Conservation (phyloP, 1,139 yeast species). For the Sugiyamaella neomexicana region DNA sequence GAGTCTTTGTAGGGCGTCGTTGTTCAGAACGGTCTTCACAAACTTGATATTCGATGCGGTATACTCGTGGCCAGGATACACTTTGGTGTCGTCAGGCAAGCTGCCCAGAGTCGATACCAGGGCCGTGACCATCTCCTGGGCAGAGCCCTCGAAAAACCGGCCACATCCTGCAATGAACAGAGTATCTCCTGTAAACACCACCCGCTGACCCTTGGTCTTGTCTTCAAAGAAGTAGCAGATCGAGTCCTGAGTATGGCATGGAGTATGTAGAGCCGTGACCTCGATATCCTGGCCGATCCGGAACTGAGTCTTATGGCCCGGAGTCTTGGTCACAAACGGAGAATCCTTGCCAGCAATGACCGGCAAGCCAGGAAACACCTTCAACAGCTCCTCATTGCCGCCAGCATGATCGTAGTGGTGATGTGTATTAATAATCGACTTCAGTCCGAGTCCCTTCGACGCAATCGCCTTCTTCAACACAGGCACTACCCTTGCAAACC, state of each 20-base stretch:
- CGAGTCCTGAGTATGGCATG: constrained; percentile 96
- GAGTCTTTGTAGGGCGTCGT: constrained; percentile 56
- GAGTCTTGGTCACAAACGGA: constrained; percentile 66
- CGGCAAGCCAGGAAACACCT: constrained; percentile 54
- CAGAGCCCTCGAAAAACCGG: constrained; percentile 89
- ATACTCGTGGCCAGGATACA: constrained; percentile 94
- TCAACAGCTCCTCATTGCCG: constrained; percentile 60
- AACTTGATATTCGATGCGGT: constrained; percentile 79
- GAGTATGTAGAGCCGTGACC: constrained; percentile 88
- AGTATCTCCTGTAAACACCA: constrained; percentile 94
- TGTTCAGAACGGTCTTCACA: constrained; percentile 61
- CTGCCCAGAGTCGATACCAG: constrained; percentile 57
- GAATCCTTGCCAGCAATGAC: constrained; percentile 87
- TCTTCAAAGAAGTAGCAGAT: constrained; percentile 82
- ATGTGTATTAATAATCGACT: constrained; percentile 88
- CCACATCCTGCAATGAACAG: constrained; percentile 95
- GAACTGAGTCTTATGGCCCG: constrained; percentile 54
- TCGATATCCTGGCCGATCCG: constrained; percentile 57
- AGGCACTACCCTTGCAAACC: constrained; percentile 37
- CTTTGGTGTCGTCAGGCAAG: constrained; percentile 68
- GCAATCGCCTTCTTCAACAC: constrained; percentile 43
- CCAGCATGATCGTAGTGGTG: constrained; percentile 95
- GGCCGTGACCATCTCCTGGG: constrained; percentile 73
- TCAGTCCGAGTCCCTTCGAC: constrained; percentile 47
- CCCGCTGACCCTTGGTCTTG: constrained; percentile 56